phyloP scores from a whole-genome alignment of 1,139 yeast species.

The Fermentozyma sake region DNA sequence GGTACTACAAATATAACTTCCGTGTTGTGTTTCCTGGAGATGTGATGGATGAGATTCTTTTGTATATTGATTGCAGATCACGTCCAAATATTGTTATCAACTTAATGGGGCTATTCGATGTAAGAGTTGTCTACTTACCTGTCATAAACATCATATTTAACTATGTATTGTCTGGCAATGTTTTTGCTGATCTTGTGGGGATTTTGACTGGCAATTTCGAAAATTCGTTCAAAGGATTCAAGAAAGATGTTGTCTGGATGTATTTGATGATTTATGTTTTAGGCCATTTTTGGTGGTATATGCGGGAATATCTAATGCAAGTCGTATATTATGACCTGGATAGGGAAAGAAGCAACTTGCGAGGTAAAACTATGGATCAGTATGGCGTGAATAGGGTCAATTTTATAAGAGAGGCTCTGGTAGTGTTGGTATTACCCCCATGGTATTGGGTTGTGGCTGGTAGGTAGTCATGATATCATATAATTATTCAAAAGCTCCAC shows the following conservation, averaged over 20 bases:
- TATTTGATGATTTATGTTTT: conserved; percentile 17
- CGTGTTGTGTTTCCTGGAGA: conserved; percentile 17
- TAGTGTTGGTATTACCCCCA: too few relatives aligned
- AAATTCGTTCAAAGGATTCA: conserved; percentile 1
- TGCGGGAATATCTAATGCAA: conserved; percentile 19
- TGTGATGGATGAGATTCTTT: conserved; percentile 21
- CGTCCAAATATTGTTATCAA: conserved; percentile 22
- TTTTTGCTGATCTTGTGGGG: conserved; percentile 3
- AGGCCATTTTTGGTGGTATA: conserved; percentile 41
- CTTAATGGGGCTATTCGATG: conserved; percentile 23
- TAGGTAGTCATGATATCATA: too few relatives aligned
- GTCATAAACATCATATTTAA: conserved; percentile 18
- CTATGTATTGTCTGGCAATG: conserved; percentile 7
- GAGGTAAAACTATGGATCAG: too few relatives aligned
- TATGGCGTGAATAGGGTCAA: too few relatives aligned
- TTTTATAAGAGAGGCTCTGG: too few relatives aligned
- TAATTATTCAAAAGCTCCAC: too few relatives aligned
- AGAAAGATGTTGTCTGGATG: conserved; percentile 14
- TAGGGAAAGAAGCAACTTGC: conserved; percentile 9
- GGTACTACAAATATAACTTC: conserved; percentile 13
- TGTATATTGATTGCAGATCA: conserved; percentile 28
- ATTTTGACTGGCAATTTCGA: conserved; percentile 1
- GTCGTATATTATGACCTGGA: conserved; percentile 18
- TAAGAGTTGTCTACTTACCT: conserved; percentile 25
- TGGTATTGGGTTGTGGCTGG: too few relatives aligned